phyloP scores from a whole-genome alignment of 2,329 filamentous ascomycete species.

The Talaromyces sp. region DNA sequence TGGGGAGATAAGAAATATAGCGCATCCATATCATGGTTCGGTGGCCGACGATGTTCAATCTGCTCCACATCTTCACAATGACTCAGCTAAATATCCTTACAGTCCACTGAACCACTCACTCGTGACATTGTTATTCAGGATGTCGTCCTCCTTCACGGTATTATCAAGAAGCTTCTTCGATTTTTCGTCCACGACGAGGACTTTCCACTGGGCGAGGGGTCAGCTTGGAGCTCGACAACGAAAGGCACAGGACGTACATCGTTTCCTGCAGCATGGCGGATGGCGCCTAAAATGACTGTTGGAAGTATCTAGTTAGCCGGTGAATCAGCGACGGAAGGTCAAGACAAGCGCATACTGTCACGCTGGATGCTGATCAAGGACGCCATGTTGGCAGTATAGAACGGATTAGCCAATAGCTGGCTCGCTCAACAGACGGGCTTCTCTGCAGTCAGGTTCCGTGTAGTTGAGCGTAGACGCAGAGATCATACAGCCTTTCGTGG shows the following conservation, averaged over 20 bases:
- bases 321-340: neutral
- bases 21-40: slow-evolving; percentile 87
- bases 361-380: slow-evolving; percentile 80
- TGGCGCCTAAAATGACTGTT: slow-evolving; percentile 67
- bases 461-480: neutral
- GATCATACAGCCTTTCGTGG: neutral
- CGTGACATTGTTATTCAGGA: slow-evolving; percentile 92
- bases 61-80: slow-evolving; percentile 73
- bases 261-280: slow-evolving; percentile 73
- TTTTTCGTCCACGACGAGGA: slow-evolving; percentile 80
- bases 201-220: slow-evolving; percentile 73
- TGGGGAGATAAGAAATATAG: slow-evolving; percentile 87
- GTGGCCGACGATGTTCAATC: slow-evolving; percentile 79
- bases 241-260: slow-evolving; percentile 57
- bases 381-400: slow-evolving; percentile 62
- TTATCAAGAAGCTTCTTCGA: slow-evolving; percentile 86
- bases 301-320: neutral
- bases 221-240: slow-evolving; percentile 7
- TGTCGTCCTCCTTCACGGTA: slow-evolving; percentile 90
- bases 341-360: slow-evolving; percentile 54
- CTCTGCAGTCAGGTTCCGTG: neutral
- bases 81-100: slow-evolving; percentile 9
- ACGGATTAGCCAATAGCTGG: slow-evolving; percentile 6
- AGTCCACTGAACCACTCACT: slow-evolving; percentile 56
- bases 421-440: neutral